Evolutionary conservation across 208 protist species (phyloP), one percentile per base, ranked within the genome.

Genomic region (Trypanosoma cruzi): DNA sequence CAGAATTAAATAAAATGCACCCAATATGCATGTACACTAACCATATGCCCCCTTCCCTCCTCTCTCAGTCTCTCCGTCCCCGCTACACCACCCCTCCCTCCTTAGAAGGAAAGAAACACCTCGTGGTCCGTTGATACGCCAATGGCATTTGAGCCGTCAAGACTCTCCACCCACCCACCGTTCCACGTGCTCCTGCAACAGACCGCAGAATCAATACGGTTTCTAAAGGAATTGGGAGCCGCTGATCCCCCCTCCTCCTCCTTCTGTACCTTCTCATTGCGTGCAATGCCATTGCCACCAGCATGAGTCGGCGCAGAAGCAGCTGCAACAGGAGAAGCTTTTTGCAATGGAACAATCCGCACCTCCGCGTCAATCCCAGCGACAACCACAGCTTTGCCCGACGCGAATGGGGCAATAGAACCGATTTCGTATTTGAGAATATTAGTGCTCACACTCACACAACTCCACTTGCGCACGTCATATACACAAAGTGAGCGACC

Each of bases 391-490:
- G 75, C 82, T 29, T 69, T 73, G 8, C 89, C 89, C 20, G 60
- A 57, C 2, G 82, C 80, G 20, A 82, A 73, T 26, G 82, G 56
- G 4, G 86, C 71, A 36, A 93, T 77, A 34, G 81, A 74, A 28
- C 70, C 77, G 24, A 93, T 77, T 34, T 79, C 73, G 70, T 93
- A 95, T 75, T 95, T 95, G 26, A 95, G 73, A 29, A 93, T 79
- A 52, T 85, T 92, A 22, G 83, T 85, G 7, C 78, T 78, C 34
- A 85, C 82, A 40, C 75, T 71, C 31, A 82, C 70, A 29, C 84
- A 75, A 44, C 42, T 90, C 77, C 88, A 95, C 68, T 93, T 95
- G 63, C 89, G 86, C 44, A 87, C 58, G 71, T 95, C 89, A 73
- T 87, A 87, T 16, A 93, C 78, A 68, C 74, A 87, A 18, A 95